Evolutionary conservation across 1,284 basidiomycete genomes (phyloP).

Genomic region (Cryptococcus deneoformans): DNA sequence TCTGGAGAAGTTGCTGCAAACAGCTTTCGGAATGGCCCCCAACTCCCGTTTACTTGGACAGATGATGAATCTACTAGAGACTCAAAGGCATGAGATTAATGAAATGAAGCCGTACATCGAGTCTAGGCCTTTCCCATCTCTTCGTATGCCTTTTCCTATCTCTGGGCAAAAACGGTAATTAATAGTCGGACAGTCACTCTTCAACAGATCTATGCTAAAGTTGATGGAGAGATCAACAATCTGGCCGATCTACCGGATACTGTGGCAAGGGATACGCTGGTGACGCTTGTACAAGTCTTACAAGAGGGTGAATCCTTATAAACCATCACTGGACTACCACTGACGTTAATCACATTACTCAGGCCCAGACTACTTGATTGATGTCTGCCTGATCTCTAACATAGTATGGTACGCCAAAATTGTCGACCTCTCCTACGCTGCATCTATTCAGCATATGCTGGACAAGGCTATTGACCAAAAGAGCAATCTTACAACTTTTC

Average conservation of each 20-base stretch:
- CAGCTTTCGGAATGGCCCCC: neutral
- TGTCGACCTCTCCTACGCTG: constrained; percentile 23
- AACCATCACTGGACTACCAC: neutral
- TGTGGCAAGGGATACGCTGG: neutral
- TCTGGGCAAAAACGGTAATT: neutral
- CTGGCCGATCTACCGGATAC: neutral
- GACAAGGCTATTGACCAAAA: constrained; percentile 21
- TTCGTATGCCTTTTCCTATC: constrained; percentile 14
- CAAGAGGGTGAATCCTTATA: constrained; percentile 19
- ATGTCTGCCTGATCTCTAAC: constrained; percentile 25
- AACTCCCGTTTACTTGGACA: neutral
- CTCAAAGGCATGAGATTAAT: constrained; percentile 22
- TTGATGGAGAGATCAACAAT: constrained; percentile 10
- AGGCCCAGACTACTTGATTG: constrained; percentile 38
- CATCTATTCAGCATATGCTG: constrained; percentile 19
- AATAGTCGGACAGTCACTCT: constrained; percentile 16
- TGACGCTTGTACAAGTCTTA: constrained; percentile 15
- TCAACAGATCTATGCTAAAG: constrained; percentile 20
- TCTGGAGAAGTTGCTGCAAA: too few species aligned
- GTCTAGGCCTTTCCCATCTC: constrained; percentile 12
- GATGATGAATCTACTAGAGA: constrained; percentile 17
- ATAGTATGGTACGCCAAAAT: constrained; percentile 30
- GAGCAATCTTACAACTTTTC: constrained; percentile 16
- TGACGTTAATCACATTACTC: neutral
- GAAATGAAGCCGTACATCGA: constrained; percentile 16